Evolutionary conservation across 306 rosid genomes (phyloP).

Genomic region (Gynostemma pentaphyllum): DNA sequence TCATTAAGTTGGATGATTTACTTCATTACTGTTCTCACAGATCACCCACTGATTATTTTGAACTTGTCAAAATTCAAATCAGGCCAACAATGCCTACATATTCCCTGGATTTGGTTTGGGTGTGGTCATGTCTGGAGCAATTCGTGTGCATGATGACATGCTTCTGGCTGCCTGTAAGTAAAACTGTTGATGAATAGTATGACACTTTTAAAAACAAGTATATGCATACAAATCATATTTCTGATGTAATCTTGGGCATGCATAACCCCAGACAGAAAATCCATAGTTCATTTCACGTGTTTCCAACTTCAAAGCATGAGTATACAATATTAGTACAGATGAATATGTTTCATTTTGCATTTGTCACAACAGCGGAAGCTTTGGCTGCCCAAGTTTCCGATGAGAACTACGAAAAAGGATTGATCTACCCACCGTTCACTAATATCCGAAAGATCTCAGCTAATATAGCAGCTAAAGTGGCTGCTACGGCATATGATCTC

Average conservation of each 20-base stretch:
- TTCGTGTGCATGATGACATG: slow-evolving; percentile 87
- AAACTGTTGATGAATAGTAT: neutral
- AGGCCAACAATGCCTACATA: slow-evolving; percentile 92
- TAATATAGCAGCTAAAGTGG: slow-evolving; percentile 68
- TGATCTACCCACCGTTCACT: slow-evolving; percentile 65
- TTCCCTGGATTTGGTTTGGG: slow-evolving; percentile 91
- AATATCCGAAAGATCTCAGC: slow-evolving; percentile 82
- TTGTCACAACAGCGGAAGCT: slow-evolving; percentile 48
- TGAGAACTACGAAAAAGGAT: slow-evolving; percentile 46
- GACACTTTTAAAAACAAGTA: neutral
- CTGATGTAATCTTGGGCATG: too few species aligned
- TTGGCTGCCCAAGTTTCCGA: slow-evolving; percentile 56
- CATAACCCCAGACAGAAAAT: too few species aligned
- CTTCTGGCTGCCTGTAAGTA: slow-evolving; percentile 90
- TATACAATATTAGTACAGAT: neutral
- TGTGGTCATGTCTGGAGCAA: slow-evolving; percentile 77
- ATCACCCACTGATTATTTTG: neutral
- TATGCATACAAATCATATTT: neutral
- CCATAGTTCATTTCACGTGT: too few species aligned
- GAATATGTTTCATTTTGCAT: neutral
- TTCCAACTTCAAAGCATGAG: neutral
- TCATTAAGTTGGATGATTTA: neutral
- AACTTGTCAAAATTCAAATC: slow-evolving; percentile 17
- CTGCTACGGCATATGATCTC: slow-evolving; percentile 83
- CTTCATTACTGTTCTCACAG: neutral